These are phyloP conservation scores for Aegilops tauschii DNA, from an alignment of 176 grass and related monocot species.

Conservation along the genomic window DNA sequence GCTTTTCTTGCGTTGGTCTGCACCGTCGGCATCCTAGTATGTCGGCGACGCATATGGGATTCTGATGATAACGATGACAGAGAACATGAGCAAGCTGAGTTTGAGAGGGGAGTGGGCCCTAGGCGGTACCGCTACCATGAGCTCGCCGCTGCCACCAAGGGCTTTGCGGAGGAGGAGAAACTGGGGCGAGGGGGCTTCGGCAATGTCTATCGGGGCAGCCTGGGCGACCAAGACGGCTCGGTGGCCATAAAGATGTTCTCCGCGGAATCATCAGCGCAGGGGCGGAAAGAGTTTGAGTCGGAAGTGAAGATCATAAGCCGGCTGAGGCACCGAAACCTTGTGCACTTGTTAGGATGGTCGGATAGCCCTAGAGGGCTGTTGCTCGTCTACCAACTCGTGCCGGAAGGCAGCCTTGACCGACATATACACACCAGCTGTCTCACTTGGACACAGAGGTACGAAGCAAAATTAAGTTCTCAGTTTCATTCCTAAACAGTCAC, in stretches of 20 bases:
- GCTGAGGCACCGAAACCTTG: slow-evolving; percentile 35
- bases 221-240: neutral
- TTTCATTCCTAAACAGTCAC: too few species aligned
- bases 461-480: too few species aligned
- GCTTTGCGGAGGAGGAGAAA: too few species aligned
- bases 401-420: slow-evolving; percentile 24
- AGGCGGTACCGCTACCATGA: neutral
- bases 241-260: neutral
- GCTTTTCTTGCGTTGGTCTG: neutral
- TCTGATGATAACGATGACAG: too few species aligned
- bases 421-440: neutral
- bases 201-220: neutral
- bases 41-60: neutral
- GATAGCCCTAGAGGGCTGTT: neutral
- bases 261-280: neutral
- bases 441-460: neutral
- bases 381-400: neutral
- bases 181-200: slow-evolving; percentile 15
- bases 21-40: fast-evolving
- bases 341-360: slow-evolving; percentile 17
- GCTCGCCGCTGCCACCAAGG: neutral
- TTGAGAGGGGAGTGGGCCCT: neutral
- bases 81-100: neutral
- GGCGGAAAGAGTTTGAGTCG: neutral
- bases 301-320: slow-evolving; percentile 46